Base-by-base conservation (phyloP, 1,284 basidiomycete genomes). In the Puccinia triticina region DNA sequence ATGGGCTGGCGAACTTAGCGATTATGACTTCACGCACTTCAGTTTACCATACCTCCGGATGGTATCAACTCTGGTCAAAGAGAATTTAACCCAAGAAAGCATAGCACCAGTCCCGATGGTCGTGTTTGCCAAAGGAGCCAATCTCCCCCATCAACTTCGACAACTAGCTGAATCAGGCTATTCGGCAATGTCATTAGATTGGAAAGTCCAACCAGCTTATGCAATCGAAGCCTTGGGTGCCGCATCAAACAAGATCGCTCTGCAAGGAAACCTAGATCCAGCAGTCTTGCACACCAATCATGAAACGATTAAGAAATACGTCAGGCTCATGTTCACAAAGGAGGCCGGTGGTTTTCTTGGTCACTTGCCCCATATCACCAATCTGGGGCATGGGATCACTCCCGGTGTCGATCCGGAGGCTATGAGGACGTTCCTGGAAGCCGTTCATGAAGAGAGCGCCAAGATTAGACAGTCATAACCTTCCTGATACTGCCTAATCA, bases 181-280 rank as follows among this genome's bases (percentile, higher is more conserved):
- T 67, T 86, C 86, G 10, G 87, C 89, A 26, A 89, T 98, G 79
- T 93, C 95, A 18, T 89, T 98, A 55, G 94, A 98, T 87, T 97
- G 95, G 94, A 91, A 91, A 84, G 90, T 93, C 85, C 91, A 94
- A 84, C 92, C 94, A 16, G 88, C 88, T 16, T 91, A 91, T 83
- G 93, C 93, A 10, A 90, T 92, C 67, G 85, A 87, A 21, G 87
- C 91, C 46, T 91, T 92, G 29, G 67, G 55, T 0, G 90, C 90
- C 2, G 50, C 61, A 34, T 61, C 79, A 32, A 83, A 83, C 73
- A 90, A 90, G 83, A 91, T 95, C 84, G 92, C 92, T 23, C 88
- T 99, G 69, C 97, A 99, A 87, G 97, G 97, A 21, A 99, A 99
- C 89, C 89, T 97, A 87, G 97, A 99, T 64, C 79, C 79, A 18